Base-by-base conservation (phyloP, 1,139 yeast genomes). In the Groenewaldozyma auringiensis region DNA sequence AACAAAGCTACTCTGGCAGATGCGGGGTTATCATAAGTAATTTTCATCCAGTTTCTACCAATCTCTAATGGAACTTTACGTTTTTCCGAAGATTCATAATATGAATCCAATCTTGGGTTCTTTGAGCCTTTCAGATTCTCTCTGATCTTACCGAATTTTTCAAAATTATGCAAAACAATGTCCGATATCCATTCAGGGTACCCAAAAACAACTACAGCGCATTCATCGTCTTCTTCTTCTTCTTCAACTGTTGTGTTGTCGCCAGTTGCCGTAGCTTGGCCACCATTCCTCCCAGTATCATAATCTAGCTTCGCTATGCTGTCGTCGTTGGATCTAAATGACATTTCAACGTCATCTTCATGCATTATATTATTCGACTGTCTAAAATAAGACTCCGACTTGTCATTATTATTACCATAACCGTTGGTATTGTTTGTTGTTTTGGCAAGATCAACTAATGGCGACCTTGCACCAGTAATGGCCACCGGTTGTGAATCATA, bases 11-110 rank as follows among this genome's bases (percentile, higher is more conserved):
- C 80, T 22, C 79, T 66, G 1, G 96, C 96, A 11, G 89, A 75
- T 2, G 81, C 70, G 2, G 85, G 78, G 50, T 81, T 81, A 49
- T 80, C 85, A 63, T 79, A 92, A 0, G 96, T 88, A 45, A 92
- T 64, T 59, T 87, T 85, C 21, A 88, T 79, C 96, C 97, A 92
- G 41, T 87, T 82, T 39, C 78, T 76, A 0, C 96, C 97, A 11
- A 92, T 76, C 61, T 80, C 83, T 14, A 88, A 81, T 1, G 95
- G 94, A 42, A 94, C 92, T 51, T 31, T 43, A 40, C 21, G 54
- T 34, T 37, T 47, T 32, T 21, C 50, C 27, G 45, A 50, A 8
- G 29, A 8, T 11, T 25, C 29, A 25, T 6, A 8, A 25, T 21
- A 43, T 25, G 29, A 25, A 11, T 25, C 29, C 11, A 25, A 45